Conservation (phyloP, 2,329 filamentous ascomycete genomes). For the Calonectria pseudoturangicola region DNA sequence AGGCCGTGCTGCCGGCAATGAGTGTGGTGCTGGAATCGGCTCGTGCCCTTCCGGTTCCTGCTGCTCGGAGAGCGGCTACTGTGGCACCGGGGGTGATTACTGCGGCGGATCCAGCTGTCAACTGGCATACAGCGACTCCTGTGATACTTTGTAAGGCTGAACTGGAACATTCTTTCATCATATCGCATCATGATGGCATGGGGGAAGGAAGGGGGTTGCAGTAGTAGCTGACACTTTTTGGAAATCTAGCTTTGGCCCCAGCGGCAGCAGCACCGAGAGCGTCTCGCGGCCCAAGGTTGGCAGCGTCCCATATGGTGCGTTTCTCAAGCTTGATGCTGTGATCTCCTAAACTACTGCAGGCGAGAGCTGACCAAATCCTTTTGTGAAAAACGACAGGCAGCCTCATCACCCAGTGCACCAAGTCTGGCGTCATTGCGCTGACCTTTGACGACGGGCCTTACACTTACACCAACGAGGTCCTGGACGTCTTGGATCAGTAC, state of each 20-base stretch:
- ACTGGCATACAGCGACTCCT: slow-evolving; percentile 62
- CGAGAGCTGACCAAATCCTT: slow-evolving; percentile 42
- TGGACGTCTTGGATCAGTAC: slow-evolving; percentile 60
- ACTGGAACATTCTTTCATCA: slow-evolving; percentile 20
- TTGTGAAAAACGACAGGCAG: slow-evolving; percentile 50
- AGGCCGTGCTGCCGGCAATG: slow-evolving; percentile 47
- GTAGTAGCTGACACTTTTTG: slow-evolving; percentile 39
- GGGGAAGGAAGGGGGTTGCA: not conserved
- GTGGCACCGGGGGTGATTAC: slow-evolving; percentile 59
- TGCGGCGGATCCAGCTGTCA: slow-evolving; percentile 63
- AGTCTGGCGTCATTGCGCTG: slow-evolving; percentile 63
- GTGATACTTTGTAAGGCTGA: slow-evolving; percentile 64
- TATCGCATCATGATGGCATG: slow-evolving; percentile 8
- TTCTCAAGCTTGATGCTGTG: slow-evolving; percentile 25
- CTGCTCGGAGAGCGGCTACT: slow-evolving; percentile 62
- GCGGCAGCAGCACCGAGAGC: slow-evolving; percentile 57
- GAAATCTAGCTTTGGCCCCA: slow-evolving; percentile 56
- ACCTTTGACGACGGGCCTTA: slow-evolving; percentile 70
- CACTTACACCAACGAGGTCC: slow-evolving; percentile 63
- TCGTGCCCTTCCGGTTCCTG: slow-evolving; percentile 58
- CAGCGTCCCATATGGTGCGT: slow-evolving; percentile 62
- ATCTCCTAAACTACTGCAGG: slow-evolving; percentile 33
- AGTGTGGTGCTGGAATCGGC: slow-evolving; percentile 61
- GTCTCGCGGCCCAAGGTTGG: slow-evolving; percentile 58
- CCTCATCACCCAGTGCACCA: slow-evolving; percentile 60